Percentiles rank a stretch among this genome's conserved stretches.
Evolutionary conservation across 176 grass and related monocot species (phyloP).

Genomic region (Miscanthus lutarioriparius): DNA sequence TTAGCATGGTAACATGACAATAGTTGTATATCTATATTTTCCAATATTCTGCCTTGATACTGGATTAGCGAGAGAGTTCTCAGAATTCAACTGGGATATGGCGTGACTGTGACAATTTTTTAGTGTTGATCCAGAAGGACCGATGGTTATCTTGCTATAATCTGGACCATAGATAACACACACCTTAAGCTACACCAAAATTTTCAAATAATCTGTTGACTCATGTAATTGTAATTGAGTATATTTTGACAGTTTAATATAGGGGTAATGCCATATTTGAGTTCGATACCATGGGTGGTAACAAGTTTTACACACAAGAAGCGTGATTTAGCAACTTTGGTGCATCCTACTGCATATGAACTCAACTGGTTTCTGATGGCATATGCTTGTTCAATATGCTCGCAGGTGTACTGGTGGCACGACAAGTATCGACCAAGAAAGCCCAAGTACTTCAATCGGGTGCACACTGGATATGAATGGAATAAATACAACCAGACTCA

Average conservation of each 20-base stretch:
- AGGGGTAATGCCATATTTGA: conserved; percentile 11
- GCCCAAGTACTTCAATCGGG: conserved; percentile 97
- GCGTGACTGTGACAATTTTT: not conserved
- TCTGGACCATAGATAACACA: not conserved
- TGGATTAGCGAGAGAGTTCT: not conserved
- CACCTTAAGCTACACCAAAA: not conserved
- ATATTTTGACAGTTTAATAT: conserved; percentile 1
- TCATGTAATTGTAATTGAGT: conserved; percentile 16
- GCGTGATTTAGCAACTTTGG: not conserved
- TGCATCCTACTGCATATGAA: not conserved
- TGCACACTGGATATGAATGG: conserved; percentile 99
- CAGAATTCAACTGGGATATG: not conserved
- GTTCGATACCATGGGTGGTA: conserved; percentile 6
- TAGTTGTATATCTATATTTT: not conserved
- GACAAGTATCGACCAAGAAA: conserved; percentile 96
- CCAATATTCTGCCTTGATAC: not conserved
- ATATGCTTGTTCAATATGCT: conserved; percentile 28
- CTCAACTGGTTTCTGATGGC: conserved; percentile 28
- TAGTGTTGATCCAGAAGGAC: not conserved
- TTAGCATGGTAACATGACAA: not conserved
- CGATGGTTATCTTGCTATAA: not conserved
- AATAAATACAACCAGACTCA: conserved; percentile 99
- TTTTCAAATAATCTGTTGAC: not conserved
- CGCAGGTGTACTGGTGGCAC: conserved; percentile 97
- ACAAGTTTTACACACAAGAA: conserved; percentile 2